These are phyloP conservation scores for Fraxinus floribunda DNA, from an alignment of 305 asterid genomes.

Conservation along the genomic window DNA sequence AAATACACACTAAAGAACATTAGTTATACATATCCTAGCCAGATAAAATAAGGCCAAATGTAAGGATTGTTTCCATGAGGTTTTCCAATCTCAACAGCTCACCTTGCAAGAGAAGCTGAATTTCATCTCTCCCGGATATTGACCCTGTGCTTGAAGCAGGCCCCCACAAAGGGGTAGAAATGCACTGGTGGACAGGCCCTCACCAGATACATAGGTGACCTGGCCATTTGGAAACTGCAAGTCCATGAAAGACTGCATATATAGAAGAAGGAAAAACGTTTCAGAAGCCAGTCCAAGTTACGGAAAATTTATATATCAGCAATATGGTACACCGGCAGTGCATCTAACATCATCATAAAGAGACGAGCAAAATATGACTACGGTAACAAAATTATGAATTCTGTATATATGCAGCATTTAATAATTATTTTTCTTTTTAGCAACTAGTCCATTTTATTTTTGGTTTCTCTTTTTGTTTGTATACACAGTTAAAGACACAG, in stretches of 20 bases:
- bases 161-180: conserved; percentile 66
- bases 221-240: conserved; percentile 98
- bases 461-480: neutral
- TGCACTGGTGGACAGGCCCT: conserved; percentile 89
- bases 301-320: neutral
- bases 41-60: conserved; percentile 14
- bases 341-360: neutral
- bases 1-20: conserved; percentile 9
- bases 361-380: neutral
- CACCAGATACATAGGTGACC: conserved; percentile 85
- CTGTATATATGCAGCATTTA: neutral
- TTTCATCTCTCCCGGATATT: conserved; percentile 94
- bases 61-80: neutral
- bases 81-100: conserved; percentile 21
- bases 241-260: conserved; percentile 90
- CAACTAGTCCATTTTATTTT: neutral
- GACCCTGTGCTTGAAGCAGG: conserved; percentile 64
- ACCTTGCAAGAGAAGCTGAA: conserved; percentile 98
- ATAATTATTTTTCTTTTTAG: neutral
- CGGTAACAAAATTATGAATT: neutral
- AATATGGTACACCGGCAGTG: conserved; percentile 1
- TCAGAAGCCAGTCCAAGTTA: neutral
- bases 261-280: conserved; percentile 1
- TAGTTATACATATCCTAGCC: neutral
- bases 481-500: neutral